Base-by-base conservation (phyloP, 345 rosid genomes). In the Erysimum cheiranthoides region DNA sequence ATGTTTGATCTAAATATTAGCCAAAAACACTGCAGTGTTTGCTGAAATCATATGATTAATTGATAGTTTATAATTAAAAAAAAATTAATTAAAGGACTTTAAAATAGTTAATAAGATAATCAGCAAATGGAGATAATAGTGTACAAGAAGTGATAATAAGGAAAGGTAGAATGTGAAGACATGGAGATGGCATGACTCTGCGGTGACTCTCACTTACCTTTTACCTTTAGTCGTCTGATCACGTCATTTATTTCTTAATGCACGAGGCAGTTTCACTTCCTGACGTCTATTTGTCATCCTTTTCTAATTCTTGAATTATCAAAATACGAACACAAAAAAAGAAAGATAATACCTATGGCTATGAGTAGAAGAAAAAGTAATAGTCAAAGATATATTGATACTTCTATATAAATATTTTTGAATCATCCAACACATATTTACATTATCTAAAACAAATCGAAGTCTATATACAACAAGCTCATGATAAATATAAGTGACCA, bases 211-310 rank as follows among this genome's bases (percentile, higher is more conserved):
- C 56, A 57, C 61, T 71, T 56, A 10, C 27, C 66, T 16, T 54
- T 77, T 27, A 62, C 61, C 58, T 76, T 61, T 69, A 25, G 56
- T 34, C 52, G 58, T 53, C 76, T 61, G 17, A 27, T 71, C 71
- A 70, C 71, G 80, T 77, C 80, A 66, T 45, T 54, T 56, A 46
- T 64, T 52, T 54, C 71, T 38, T 27, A 77, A 17, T 71, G 71
- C 80, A 77, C 80, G 80, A 77, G 76, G 80, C 80, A 77, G 80
- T 77, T 77, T 71, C 80, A 71, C 66, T 38, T 38, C 67, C 13
- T 71, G 64, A 71, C 72, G 76, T 56, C 72, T 52, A 57, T 45
- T 69, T 39, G 52, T 13, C 16, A 8, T 28, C 11, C 14, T 12
- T 6, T 60, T 30, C 39, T 54, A 34, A 43, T 45, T 38, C 6